Conservation (phyloP, 345 rosid species). For the Tarenaya hassleriana region DNA sequence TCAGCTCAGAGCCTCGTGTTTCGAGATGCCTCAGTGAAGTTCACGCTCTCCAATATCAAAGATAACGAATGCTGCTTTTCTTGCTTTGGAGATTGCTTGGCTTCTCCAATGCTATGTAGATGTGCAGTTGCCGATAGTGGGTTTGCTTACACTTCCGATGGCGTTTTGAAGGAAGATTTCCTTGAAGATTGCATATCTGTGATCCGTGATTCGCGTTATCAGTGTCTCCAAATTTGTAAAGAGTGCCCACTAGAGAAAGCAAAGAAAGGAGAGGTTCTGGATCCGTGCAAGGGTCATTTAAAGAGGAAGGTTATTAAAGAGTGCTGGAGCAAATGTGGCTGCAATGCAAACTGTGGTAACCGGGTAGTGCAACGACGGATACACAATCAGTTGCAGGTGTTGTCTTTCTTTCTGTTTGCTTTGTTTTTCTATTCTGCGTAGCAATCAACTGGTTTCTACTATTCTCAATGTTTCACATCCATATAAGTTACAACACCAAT, state of each 20-base stretch:
- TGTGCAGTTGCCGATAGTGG: constrained; percentile 47
- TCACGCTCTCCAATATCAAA: constrained; percentile 51
- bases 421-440: too few species aligned
- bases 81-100: constrained; percentile 65
- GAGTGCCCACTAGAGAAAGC: constrained; percentile 69
- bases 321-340: constrained; percentile 92
- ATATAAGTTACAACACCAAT: too few species aligned
- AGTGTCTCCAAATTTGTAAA: constrained; percentile 43
- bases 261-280: constrained; percentile 39
- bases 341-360: constrained; percentile 70
- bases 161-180: constrained; percentile 53
- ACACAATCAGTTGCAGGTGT: constrained; percentile 68
- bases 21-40: constrained; percentile 49
- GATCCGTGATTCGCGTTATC: constrained; percentile 49
- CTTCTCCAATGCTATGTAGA: constrained; percentile 41
- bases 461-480: too few species aligned
- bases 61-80: constrained; percentile 55
- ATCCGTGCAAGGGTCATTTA: constrained; percentile 83
- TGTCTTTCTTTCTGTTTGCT: too few species aligned
- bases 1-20: constrained; percentile 48
- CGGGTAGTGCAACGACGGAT: constrained; percentile 88
- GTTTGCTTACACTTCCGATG: constrained; percentile 50
- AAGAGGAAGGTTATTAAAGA: constrained; percentile 71
- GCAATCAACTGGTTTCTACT: too few species aligned
- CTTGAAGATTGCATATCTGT: constrained; percentile 53